Percentiles rank a stretch among this genome's conserved stretches.
Conservation (phyloP, 257 asterid genomes). For the Dorcoceras hygrometricum region DNA sequence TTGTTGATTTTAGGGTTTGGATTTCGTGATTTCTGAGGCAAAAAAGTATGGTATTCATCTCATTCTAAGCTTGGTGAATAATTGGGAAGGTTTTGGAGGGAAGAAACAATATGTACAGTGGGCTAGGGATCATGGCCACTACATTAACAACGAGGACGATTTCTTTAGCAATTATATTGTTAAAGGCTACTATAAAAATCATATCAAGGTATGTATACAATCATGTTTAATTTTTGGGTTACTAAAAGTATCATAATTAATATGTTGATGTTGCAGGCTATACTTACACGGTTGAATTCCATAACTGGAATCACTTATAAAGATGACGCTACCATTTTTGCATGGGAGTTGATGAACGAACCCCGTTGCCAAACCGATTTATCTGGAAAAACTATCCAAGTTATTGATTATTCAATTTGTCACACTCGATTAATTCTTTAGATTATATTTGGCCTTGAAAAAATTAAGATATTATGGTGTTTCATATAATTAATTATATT, state of each 20-base stretch:
- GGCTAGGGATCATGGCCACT: constrained; percentile 45
- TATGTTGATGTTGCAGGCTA: constrained; percentile 26
- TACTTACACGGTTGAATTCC: constrained; percentile 42
- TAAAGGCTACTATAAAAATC: constrained; percentile 40
- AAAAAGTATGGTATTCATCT: constrained; percentile 37
- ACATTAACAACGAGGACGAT: constrained; percentile 39
- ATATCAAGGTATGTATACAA: constrained; percentile 33
- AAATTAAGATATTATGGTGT: too few species aligned
- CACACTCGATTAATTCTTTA: too few species aligned
- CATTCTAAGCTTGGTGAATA: constrained; percentile 43
- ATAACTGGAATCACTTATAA: constrained; percentile 35
- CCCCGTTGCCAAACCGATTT: constrained; percentile 45
- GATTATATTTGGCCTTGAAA: too few species aligned
- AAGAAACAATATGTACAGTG: constrained; percentile 52
- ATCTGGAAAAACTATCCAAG: constrained; percentile 44
- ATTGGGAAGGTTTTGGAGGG: constrained; percentile 48
- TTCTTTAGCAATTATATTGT: constrained; percentile 39
- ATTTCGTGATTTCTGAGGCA: constrained; percentile 55
- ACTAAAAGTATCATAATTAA: neutral
- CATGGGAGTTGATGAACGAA: constrained; percentile 54
- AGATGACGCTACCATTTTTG: constrained; percentile 43
- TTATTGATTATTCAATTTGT: too few species aligned
- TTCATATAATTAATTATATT: too few species aligned
- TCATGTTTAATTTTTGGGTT: too few species aligned
- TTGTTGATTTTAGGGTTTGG: constrained; percentile 34